These are phyloP conservation scores for Salix viminalis DNA, from an alignment of 345 rosid species.

Conservation along the genomic window DNA sequence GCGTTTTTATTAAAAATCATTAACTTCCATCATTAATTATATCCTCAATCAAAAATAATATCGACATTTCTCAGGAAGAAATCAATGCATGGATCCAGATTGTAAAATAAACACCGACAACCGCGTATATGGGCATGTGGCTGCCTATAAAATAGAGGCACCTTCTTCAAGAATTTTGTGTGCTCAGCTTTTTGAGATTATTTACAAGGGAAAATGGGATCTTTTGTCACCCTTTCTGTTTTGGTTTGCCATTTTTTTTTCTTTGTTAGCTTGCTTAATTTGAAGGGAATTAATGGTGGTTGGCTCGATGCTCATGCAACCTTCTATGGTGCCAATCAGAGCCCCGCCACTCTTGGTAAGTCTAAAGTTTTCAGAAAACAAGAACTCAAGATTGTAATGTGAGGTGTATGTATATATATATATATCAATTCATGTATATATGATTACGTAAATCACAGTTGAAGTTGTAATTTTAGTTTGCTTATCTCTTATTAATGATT, in stretches of 20 bases:
- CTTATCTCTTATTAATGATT: too few species aligned
- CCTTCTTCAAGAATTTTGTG: not conserved
- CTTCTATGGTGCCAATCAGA: conserved; percentile 68
- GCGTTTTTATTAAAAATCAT: not conserved
- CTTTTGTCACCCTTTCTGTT: not conserved
- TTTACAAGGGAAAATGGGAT: conserved; percentile 4
- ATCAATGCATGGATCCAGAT: not conserved
- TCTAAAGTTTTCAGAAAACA: too few species aligned
- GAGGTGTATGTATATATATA: too few species aligned
- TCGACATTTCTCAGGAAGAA: not conserved
- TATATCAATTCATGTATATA: too few species aligned
- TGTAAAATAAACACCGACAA: conserved; percentile 29
- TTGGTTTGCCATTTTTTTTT: conserved; percentile 14
- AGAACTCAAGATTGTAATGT: too few species aligned
- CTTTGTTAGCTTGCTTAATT: not conserved
- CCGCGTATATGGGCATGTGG: conserved; percentile 8
- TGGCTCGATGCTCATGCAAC: conserved; percentile 71
- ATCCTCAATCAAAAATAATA: too few species aligned
- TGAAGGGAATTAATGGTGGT: conserved; percentile 21
- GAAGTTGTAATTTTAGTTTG: too few species aligned
- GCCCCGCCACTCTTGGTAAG: conserved; percentile 70
- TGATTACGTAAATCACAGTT: too few species aligned
- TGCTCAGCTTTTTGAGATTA: not conserved
- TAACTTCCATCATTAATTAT: too few species aligned
- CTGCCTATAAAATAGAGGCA: conserved; percentile 6